phyloP scores from a whole-genome alignment of 768 basidiomycete species.

The Kwoniella pini region DNA sequence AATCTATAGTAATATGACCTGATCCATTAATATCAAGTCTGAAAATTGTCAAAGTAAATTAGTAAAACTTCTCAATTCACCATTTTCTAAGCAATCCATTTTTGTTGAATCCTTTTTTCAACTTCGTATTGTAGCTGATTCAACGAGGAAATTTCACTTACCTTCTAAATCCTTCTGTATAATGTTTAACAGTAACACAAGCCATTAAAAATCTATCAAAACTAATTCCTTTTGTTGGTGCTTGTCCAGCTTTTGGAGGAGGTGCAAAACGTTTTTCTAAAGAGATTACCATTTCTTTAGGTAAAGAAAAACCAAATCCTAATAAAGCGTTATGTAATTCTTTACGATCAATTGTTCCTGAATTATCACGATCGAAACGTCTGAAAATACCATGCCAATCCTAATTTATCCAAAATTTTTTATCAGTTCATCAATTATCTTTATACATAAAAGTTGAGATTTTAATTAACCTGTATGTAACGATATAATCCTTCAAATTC shows the following conservation, averaged over 20 bases:
- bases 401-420: too few species aligned
- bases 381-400: slow-evolving; percentile 55
- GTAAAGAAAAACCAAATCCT: slow-evolving; percentile 53
- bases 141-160: slow-evolving; percentile 25
- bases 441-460: too few species aligned
- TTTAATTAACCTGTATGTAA: slow-evolving; percentile 51
- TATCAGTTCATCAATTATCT: too few species aligned
- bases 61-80: too few species aligned
- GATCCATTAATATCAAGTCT: slow-evolving; percentile 42
- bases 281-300: slow-evolving; percentile 50
- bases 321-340: slow-evolving; percentile 53
- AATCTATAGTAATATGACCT: slow-evolving; percentile 51
- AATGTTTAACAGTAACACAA: slow-evolving; percentile 56
- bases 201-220: slow-evolving; percentile 56
- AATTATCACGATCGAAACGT: slow-evolving; percentile 53
- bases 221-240: slow-evolving; percentile 38
- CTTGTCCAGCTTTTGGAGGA: slow-evolving; percentile 28
- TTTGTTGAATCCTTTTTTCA: too few species aligned
- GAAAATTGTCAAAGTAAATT: not conserved
- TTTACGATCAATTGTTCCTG: slow-evolving; percentile 52
- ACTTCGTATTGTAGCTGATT: not conserved
- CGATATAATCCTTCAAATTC: slow-evolving; percentile 54
- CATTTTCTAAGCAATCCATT: too few species aligned
- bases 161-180: slow-evolving; percentile 53
- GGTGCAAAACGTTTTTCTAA: slow-evolving; percentile 53